These are phyloP conservation scores for Fusarium citri DNA, from an alignment of 2,329 filamentous ascomycete genomes.

Conservation along the genomic window DNA sequence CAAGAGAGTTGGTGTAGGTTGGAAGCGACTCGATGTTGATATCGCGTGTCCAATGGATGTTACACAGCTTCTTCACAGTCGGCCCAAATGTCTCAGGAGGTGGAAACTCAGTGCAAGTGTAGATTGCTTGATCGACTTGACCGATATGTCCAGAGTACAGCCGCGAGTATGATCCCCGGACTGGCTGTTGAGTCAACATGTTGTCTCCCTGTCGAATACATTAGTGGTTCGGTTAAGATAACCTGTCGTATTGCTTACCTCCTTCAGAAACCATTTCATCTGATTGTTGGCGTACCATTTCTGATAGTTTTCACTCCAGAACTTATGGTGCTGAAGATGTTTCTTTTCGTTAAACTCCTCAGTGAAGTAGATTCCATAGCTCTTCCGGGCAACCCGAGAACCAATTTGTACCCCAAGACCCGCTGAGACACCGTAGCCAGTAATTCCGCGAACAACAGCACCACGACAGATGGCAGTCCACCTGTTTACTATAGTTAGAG, in stretches of 20 bases:
- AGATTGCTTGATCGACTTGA: not conserved
- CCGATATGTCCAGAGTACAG: not conserved
- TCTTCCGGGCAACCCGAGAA: constrained; percentile 45
- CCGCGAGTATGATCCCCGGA: fast-evolving
- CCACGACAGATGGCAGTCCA: constrained; percentile 53
- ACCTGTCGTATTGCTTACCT: constrained; percentile 22
- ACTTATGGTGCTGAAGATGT: constrained; percentile 22
- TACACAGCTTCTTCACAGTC: constrained; percentile 30
- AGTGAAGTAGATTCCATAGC: constrained; percentile 37
- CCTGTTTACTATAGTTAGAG: constrained; percentile 18
- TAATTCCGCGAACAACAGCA: constrained; percentile 47
- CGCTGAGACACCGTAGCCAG: not conserved
- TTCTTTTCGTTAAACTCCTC: not conserved
- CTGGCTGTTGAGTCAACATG: not conserved
- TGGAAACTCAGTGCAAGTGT: not conserved
- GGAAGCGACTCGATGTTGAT: constrained; percentile 18
- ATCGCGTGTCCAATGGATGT: constrained; percentile 30
- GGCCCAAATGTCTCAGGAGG: fast-evolving
- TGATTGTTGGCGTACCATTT: constrained; percentile 22
- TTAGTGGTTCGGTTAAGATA: not conserved
- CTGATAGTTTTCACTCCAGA: not conserved
- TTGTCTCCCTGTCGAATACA: constrained; percentile 15
- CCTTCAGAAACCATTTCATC: constrained; percentile 47
- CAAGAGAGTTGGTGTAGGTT: constrained; percentile 16
- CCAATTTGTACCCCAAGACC: constrained; percentile 21